Base-by-base conservation (phyloP, 2,329 filamentous ascomycete species). In the Fonsecaea monophora region DNA sequence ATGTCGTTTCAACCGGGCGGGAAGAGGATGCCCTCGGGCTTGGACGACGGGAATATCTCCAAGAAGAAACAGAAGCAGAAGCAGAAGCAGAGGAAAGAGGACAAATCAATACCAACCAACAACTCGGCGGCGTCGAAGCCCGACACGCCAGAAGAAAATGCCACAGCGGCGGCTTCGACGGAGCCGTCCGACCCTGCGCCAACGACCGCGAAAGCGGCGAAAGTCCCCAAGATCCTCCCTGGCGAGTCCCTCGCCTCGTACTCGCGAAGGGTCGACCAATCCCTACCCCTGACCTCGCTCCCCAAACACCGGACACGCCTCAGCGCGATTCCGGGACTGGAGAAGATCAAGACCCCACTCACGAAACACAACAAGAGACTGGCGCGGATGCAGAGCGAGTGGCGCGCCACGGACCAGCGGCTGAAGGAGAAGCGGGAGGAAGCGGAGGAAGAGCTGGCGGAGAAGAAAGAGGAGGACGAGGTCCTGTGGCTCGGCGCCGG, bases 351-450 rank as follows among this genome's bases (percentile, higher is more conserved):
- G 0, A 74, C 90, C 8, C 85, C 87, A 69, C 84, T 87, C 60
- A 97, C 94, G 5, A 90, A 89, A 77, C 95, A 94, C 74, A 94
- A 97, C 80, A 90, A 88, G 76, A 89, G 90, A 71, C 89, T 97
- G 67, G 83, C 84, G 59, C 83, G 83, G 58, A 78, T 89, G 75
- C 86, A 89, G 70, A 78, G 78, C 8, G 81, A 84, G 25, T 89
- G 87, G 87, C 82, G 85, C 37, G 80, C 83, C 68, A 82, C 84
- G 55, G 84, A 87, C 37, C 80, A 76, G 21, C 76, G 78, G 64
- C 79, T 84, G 83, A 88, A 89, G 73, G 91, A 91, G 74, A 84
- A 92, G 70, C 92, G 94, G 76, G 89, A 90, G 53, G 91, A 94
- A 72, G 93, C 91, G 85, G 82, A 85, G 61, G 82, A 87, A 70